Base-by-base conservation (phyloP, 2,329 filamentous ascomycete genomes). In the Ploettnerulaceae sp. region DNA sequence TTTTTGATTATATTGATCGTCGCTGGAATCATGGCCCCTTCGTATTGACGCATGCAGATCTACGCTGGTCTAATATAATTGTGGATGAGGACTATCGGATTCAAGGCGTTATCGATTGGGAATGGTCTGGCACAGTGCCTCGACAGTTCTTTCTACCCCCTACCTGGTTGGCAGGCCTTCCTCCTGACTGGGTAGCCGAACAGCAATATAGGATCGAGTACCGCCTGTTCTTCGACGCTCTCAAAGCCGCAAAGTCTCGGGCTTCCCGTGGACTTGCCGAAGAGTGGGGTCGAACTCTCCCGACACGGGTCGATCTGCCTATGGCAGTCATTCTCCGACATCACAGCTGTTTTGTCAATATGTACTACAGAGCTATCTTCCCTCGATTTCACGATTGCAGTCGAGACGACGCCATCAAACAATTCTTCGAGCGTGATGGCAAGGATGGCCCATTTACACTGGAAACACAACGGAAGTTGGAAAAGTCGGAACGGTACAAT, bases 341-440 rank as follows among this genome's bases (percentile, higher is more conserved):
- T 34, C 35, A 47, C 26, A 40, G 35, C 35, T 46, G 26, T 39
- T 47, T 47, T 34, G 25, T 40, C 26, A 47, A 47, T 24, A 47
- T 40, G 35, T 40, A 47, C 28, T 47, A 47, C 17, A 40, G 26
- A 34, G 44, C 26, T 33, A 44, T 44, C 20, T 25, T 47, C 12
- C 44, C 44, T 12, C 44, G 26, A 20, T 47, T 39, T 47, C 20
- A 47, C n/a, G 33, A 34, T n/a, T 6, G 35, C 26, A 7, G 25
- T 31, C 20, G 35, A 34, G 25, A 22, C 14, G 44, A 40, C 28
- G 21, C 26, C 5, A 22, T 47, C 25, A 32, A 40, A 26, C 35
- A 47, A 15, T 40, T 40, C 44, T 47, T 47, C 35, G 26, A 47
- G 28, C 26, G 28, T 21, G 44, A 47, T 40, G 26, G 34, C 35